Conservation (phyloP, 2,329 filamentous ascomycete genomes). For the Arthroderma sp. region DNA sequence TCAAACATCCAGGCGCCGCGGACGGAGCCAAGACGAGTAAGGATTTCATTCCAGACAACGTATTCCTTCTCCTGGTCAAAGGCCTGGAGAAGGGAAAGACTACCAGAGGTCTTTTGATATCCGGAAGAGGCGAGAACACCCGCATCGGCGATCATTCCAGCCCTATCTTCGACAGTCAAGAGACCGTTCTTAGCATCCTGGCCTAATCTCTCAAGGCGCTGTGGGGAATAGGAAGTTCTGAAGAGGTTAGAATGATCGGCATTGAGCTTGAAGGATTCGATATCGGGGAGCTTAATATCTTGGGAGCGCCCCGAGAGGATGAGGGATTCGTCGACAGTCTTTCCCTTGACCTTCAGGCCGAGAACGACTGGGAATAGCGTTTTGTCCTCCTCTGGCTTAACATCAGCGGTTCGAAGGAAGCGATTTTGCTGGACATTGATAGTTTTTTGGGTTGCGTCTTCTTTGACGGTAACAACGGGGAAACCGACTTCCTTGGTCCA, state of each 20-base stretch:
- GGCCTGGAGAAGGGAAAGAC: conserved; percentile 71
- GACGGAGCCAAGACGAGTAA: conserved; percentile 63
- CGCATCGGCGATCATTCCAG: conserved; percentile 89
- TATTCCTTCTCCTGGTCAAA: conserved; percentile 74
- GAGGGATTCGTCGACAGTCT: conserved; percentile 65
- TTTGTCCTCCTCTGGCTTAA: conserved; percentile 83
- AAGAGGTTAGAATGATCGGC: conserved; percentile 89
- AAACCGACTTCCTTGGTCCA: conserved; percentile 97
- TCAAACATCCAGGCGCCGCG: conserved; percentile 83
- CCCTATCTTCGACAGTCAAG: conserved; percentile 76
- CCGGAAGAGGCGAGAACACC: conserved; percentile 79
- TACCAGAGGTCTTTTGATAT: conserved; percentile 83
- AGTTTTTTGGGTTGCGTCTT: conserved; percentile 54
- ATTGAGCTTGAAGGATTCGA: conserved; percentile 93
- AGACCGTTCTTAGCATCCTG: conserved; percentile 69
- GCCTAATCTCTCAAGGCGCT: conserved; percentile 75
- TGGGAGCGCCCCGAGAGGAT: conserved; percentile 61
- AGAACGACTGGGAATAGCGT: conserved; percentile 83
- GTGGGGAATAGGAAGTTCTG: conserved; percentile 73
- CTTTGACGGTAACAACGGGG: conserved; percentile 77
- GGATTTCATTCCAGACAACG: conserved; percentile 89
- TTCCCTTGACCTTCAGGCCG: conserved; percentile 60
- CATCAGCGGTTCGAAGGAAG: conserved; percentile 82
- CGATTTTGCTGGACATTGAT: conserved; percentile 90
- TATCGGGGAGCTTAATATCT: conserved; percentile 61